Percentiles rank a stretch among this genome's conserved stretches.
phyloP scores from a whole-genome alignment of 2,329 filamentous ascomycete genomes.

The Aspergillus sp. region DNA sequence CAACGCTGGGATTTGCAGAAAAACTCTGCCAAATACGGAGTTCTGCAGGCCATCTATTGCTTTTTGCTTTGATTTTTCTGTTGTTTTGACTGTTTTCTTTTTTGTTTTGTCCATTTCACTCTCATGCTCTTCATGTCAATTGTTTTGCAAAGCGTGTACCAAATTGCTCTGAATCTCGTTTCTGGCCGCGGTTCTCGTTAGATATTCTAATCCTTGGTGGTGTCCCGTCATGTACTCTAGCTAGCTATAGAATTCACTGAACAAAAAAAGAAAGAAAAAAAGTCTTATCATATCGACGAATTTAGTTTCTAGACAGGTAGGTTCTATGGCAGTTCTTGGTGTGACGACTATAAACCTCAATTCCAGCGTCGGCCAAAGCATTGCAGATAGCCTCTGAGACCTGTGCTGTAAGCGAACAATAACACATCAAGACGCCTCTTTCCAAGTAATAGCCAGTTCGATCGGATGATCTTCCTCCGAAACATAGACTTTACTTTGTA shows the following conservation, averaged over 20 bases:
- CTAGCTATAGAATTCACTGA: constrained; percentile 11
- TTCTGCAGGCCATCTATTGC: constrained; percentile 22
- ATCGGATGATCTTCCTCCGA: constrained; percentile 31
- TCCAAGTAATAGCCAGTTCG: constrained; percentile 35
- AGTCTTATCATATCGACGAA: too few relatives aligned
- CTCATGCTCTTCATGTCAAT: constrained; percentile 13
- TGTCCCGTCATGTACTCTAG: constrained; percentile 12
- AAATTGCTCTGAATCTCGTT: constrained; percentile 4
- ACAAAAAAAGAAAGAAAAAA: neutral
- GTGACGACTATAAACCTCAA: too few relatives aligned
- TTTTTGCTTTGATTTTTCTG: constrained; percentile 14
- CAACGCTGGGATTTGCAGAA: constrained; percentile 14
- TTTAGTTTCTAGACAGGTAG: too few relatives aligned
- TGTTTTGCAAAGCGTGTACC: constrained; percentile 15
- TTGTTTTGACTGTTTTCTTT: constrained; percentile 11
- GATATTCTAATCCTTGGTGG: constrained; percentile 9
- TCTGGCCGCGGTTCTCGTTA: constrained; percentile 4
- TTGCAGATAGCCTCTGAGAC: too few relatives aligned
- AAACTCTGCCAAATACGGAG: constrained; percentile 12
- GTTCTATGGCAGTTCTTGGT: neutral
- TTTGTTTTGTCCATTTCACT: constrained; percentile 1
- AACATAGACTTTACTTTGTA: constrained; percentile 34
- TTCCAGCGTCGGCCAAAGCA: too few relatives aligned
- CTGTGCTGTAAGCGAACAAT: too few relatives aligned
- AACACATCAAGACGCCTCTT: constrained; percentile 4